Base-by-base conservation (phyloP, 2,329 filamentous ascomycete species). In the Penicillium digitatum region DNA sequence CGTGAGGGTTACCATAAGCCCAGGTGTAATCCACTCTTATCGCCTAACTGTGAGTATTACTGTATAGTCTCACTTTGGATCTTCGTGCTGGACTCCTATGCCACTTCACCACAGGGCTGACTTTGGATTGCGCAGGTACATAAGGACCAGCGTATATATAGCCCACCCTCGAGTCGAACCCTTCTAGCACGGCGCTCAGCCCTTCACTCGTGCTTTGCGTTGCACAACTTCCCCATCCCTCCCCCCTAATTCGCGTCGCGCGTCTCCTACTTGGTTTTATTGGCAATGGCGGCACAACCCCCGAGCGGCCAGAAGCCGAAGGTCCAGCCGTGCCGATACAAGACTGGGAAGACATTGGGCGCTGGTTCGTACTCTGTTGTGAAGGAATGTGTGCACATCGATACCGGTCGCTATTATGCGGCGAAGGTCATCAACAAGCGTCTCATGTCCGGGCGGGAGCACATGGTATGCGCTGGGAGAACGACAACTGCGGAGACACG, bases 351-450 rank as follows among this genome's bases (percentile, higher is more conserved):
- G 82, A 97, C 94, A 24, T 80, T 99, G 53, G 94, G 94, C 60
- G 92, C 94, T 32, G 94, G 94, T 61, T 96, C 92, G 54, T 99
- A 99, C 77, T 96, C 92, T 35, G 94, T 97, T 47, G 94, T 99
- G 60, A 97, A 97, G 75, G 94, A 99, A 78, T 99, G 94, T 72
- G 92, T 97, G 27, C 94, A 99, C 73, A 97, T 97, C 69, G 93
- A 97, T 66, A 97, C 94, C 0, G 93, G 93, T 43, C 86, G 92
- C 63, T 97, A 96, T 76, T 99, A 97, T 86, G 94, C 94, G 27
- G 93, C 94, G 59, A 99, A 99, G 75, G 94, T 99, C 60, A 99
- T 99, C 76, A 99, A 99, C 79, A 99, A 99, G 82, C 83, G 93
- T 55, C 80, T 99, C 63, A 99, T 99, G 94, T 89, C 91, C 7